Evolutionary conservation across 805 yeast genomes (phyloP).

Genomic region (Lachancea quebecensis): DNA sequence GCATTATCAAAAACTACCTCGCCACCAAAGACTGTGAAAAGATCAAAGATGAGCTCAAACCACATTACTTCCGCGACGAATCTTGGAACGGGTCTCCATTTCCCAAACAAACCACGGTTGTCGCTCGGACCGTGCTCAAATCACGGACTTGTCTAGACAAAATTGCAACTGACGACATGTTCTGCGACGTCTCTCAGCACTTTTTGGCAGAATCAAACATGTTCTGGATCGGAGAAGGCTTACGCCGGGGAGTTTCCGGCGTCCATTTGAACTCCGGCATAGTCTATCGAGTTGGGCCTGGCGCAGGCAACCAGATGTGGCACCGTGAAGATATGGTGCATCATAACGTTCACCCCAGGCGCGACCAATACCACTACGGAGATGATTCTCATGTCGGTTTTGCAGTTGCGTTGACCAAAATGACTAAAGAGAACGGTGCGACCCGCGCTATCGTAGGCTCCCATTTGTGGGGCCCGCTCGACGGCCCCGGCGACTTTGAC

Average conservation of each 20-base stretch:
- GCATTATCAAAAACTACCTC: slow-evolving; percentile 18
- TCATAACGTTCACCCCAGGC: slow-evolving; percentile 20
- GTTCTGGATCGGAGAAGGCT: slow-evolving; percentile 16
- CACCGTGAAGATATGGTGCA: slow-evolving; percentile 29
- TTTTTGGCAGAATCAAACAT: slow-evolving; percentile 14
- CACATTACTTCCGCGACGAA: slow-evolving; percentile 19
- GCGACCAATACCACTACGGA: slow-evolving; percentile 10
- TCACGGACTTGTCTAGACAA: slow-evolving; percentile 12
- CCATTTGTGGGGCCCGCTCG: slow-evolving; percentile 29
- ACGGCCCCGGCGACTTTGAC: slow-evolving; percentile 21
- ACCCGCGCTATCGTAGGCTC: slow-evolving; percentile 32
- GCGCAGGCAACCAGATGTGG: slow-evolving; percentile 24
- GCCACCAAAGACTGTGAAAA: slow-evolving; percentile 10
- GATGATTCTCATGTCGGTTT: slow-evolving; percentile 11
- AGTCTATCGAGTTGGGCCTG: slow-evolving; percentile 25
- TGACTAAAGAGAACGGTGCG: slow-evolving; percentile 27
- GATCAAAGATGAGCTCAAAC: slow-evolving; percentile 18
- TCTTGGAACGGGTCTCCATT: slow-evolving; percentile 24
- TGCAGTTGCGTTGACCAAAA: slow-evolving; percentile 12
- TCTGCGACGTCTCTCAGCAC: slow-evolving; percentile 8
- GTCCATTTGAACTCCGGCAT: slow-evolving; percentile 25
- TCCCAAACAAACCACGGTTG: slow-evolving; percentile 23
- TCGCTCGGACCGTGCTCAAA: slow-evolving; percentile 17
- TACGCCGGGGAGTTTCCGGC: slow-evolving; percentile 14
- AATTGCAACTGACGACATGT: slow-evolving; percentile 9